Evolutionary conservation across 768 basidiomycete genomes (phyloP).

Genomic region (Kockovaella imperatae): DNA sequence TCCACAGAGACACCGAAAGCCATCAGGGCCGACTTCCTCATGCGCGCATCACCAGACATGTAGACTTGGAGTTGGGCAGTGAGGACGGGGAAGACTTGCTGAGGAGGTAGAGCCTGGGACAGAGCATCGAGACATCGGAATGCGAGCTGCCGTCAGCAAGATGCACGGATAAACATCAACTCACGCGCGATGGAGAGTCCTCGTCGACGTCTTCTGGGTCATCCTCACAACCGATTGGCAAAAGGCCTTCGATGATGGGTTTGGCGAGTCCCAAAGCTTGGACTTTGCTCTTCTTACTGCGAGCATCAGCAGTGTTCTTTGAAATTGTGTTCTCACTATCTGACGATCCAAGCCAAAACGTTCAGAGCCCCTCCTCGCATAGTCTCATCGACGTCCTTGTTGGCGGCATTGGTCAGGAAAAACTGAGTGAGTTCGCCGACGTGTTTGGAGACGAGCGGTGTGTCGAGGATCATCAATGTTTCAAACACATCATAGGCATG

Average conservation of each 20-base stretch:
- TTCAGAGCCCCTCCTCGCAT: conserved; percentile 86
- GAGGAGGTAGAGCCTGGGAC: conserved; percentile 82
- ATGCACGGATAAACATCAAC: conserved; percentile 33
- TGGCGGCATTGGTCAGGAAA: conserved; percentile 74
- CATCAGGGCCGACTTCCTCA: conserved; percentile 87
- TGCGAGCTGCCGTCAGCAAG: conserved; percentile 56
- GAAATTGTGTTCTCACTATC: conserved; percentile 60
- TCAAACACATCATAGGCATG: conserved; percentile 93
- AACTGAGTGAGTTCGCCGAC: conserved; percentile 80
- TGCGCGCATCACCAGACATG: conserved; percentile 69
- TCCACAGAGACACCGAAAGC: conserved; percentile 93
- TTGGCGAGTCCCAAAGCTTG: conserved; percentile 76
- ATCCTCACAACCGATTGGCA: conserved; percentile 88
- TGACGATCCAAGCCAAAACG: conserved; percentile 90
- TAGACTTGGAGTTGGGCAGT: conserved; percentile 74
- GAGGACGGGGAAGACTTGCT: conserved; percentile 90
- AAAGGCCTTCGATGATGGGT: conserved; percentile 77
- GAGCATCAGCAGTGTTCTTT: conserved; percentile 6
- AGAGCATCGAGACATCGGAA: conserved; percentile 90
- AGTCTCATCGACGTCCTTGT: conserved; percentile 64
- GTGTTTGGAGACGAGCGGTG: conserved; percentile 82
- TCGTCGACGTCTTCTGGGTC: conserved; percentile 92
- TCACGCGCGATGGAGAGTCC: conserved; percentile 73
- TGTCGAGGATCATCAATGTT: conserved; percentile 89
- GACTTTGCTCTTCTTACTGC: conserved; percentile 91